Base-by-base conservation (phyloP, 2,329 filamentous ascomycete species). In the Raffaelea arxii region DNA sequence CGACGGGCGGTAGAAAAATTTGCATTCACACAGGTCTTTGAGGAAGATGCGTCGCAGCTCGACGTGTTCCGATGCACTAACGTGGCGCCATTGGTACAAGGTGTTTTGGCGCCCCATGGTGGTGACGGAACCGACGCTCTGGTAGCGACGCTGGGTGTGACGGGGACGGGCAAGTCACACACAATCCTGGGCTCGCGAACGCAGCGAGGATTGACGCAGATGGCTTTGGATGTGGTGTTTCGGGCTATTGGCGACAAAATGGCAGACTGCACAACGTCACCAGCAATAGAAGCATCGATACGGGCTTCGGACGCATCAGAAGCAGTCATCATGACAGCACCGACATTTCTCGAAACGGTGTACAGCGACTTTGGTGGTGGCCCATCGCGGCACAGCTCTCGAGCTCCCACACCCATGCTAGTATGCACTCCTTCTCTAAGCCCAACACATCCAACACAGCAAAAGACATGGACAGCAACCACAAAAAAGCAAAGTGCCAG, bases 141-240 rank as follows among this genome's bases (percentile, higher is more conserved):
- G 47, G 70, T 98, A 46, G 92, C 92, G 25, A 97, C 92, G 6
- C 65, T 98, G 48, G 92, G 92, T 16, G 89, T 96, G 38, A 96
- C 91, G 7, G 92, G 92, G 12, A 96, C 90, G 43, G 92, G 92
- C 63, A 98, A 98, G 91, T 94, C 87, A 52, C 91, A 98, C 63
- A 98, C 92, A 1, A 95, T 97, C 50, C 77, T 98, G 16, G 92
- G 92, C 46, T 94, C 87, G 12, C 84, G 82, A 55, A 79, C 77
- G 21, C 86, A 96, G 64, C 83, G 91, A 53, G 92, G 92, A 51
- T 69, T 98, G 46, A 94, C 89, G 0, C 92, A 98, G 63, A 82
- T 98, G 58, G 78, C 88, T 0, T 81, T 98, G 46, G 91, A 97
- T 59, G 77, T 94, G 36, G 74, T 97, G 43, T 98, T 94, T 67